Base-by-base conservation (phyloP, 495 filamentous ascomycete genomes). In the Paragyromitra xinjiangensis region DNA sequence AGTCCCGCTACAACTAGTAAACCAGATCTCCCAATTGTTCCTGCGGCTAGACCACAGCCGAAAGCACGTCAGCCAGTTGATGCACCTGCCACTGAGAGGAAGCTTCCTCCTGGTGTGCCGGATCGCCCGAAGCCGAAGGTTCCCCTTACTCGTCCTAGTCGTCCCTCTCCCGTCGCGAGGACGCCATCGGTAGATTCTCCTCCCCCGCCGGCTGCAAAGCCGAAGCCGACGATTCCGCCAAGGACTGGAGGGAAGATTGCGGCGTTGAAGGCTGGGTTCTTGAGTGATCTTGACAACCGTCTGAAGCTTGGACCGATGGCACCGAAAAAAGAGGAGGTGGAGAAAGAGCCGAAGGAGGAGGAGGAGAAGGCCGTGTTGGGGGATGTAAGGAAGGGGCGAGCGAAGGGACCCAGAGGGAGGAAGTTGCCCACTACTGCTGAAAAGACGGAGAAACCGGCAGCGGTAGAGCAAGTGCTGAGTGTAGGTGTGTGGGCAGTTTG, bases 331-430 rank as follows among this genome's bases (percentile, higher is more conserved):
- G 89, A 92, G 79, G 92, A 93, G 64, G 88, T 89, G 59, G 88
- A 90, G 61, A 85, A 88, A 59, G 74, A 77, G 64, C 83, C 84
- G n/a, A 61, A 55, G 48, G 34, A 34, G 45, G 40, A 44, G 6
- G 66, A 89, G 78, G 90, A 95, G 81, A 95, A 94, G 83, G 89
- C 86, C 19, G 93, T 94, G 12, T 84, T 99, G 39, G 87, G 85
- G 44, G 95, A 98, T 85, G 93, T 94, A 39, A 87, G 96, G 67
- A 98, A 98, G 85, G 90, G 94, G 14, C 86, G 95, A 70, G 95
- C 95, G 19, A 91, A 92, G 77, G 96, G 95, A 26, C 95, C 95
- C 7, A 90, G 92, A 78, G 88, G 95, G 73, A 87, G 95, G 82
- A 81, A 81, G 34, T 22, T 74, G 11, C 80, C 80, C 8, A 81